Percentiles rank a stretch among this genome's conserved stretches.
Conservation (phyloP, 768 basidiomycete species). For the Lactifluus rugatus region DNA sequence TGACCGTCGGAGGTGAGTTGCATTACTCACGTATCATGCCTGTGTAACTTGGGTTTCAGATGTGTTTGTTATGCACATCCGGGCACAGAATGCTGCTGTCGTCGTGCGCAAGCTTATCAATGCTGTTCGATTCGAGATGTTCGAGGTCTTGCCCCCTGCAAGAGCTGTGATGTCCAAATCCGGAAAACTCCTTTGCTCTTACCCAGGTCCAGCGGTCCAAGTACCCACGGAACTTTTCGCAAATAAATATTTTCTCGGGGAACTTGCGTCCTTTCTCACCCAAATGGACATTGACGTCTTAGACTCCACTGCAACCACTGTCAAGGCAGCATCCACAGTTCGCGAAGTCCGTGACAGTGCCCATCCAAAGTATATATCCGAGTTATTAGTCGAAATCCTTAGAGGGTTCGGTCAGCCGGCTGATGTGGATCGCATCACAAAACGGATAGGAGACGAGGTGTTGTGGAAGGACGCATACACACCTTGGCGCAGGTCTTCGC, state of each 20-base stretch:
- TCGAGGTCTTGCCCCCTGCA: conserved; percentile 34
- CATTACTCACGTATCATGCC: not conserved
- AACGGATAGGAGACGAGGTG: not conserved
- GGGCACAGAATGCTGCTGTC: conserved; percentile 4
- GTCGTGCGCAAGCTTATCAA: not conserved
- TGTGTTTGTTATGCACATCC: conserved; percentile 4
- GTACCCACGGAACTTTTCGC: conserved; percentile 26
- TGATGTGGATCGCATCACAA: not conserved
- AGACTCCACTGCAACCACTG: conserved; percentile 29
- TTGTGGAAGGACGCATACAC: not conserved
- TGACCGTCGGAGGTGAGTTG: not conserved
- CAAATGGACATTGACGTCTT: conserved; percentile 28
- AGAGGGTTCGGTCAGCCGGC: not conserved
- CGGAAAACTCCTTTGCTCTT: conserved; percentile 38
- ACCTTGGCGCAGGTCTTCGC: not conserved
- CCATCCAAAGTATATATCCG: conserved; percentile 40
- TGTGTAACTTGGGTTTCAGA: not conserved
- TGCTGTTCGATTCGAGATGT: conserved; percentile 26
- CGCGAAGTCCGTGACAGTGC: conserved; percentile 32
- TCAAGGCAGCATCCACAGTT: conserved; percentile 23
- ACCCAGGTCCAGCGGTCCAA: conserved; percentile 36
- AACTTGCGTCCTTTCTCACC: conserved; percentile 32
- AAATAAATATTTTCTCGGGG: conserved; percentile 25
- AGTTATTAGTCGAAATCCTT: conserved; percentile 39
- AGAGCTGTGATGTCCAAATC: conserved; percentile 29